phyloP scores from a whole-genome alignment of 2,329 filamentous ascomycete genomes.

The Fusarium decemcellulare region DNA sequence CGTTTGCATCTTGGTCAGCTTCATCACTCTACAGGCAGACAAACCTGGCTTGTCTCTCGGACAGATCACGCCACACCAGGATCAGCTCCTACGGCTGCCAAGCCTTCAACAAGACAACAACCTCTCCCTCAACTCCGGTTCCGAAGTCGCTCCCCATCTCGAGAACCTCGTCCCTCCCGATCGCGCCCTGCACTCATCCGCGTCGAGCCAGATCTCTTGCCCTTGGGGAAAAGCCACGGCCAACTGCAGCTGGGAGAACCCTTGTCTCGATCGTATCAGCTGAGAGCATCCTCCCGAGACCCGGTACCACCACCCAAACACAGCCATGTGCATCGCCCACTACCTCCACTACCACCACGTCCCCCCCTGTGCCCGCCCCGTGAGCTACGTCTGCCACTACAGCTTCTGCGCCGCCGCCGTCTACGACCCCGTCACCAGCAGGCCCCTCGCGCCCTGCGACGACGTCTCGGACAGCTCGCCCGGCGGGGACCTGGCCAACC shows the following conservation, averaged over 20 bases:
- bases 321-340: conserved; percentile 64
- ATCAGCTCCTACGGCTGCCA: neutral
- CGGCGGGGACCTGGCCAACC: conserved; percentile 55
- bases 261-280: conserved; percentile 36
- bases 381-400: conserved; percentile 60
- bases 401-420: conserved; percentile 58
- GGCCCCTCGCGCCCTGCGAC: conserved; percentile 41
- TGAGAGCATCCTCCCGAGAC: conserved; percentile 44
- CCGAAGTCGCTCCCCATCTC: neutral
- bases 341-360: conserved; percentile 67
- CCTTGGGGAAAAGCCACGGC: too few relatives aligned
- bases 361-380: conserved; percentile 57
- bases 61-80: conserved; percentile 1
- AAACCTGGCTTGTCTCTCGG: conserved; percentile 9
- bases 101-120: neutral
- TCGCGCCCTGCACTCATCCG: neutral
- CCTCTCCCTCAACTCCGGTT: neutral
- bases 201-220: neutral
- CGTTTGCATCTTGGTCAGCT: conserved; percentile 3
- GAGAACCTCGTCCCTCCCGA: neutral
- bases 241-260: neutral
- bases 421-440: conserved; percentile 47
- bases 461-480: conserved; percentile 30
- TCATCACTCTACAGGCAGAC: neutral
- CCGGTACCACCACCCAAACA: conserved; percentile 34